These are phyloP conservation scores for Penicillium taxi DNA, from an alignment of 495 filamentous ascomycete species.

Conservation along the genomic window DNA sequence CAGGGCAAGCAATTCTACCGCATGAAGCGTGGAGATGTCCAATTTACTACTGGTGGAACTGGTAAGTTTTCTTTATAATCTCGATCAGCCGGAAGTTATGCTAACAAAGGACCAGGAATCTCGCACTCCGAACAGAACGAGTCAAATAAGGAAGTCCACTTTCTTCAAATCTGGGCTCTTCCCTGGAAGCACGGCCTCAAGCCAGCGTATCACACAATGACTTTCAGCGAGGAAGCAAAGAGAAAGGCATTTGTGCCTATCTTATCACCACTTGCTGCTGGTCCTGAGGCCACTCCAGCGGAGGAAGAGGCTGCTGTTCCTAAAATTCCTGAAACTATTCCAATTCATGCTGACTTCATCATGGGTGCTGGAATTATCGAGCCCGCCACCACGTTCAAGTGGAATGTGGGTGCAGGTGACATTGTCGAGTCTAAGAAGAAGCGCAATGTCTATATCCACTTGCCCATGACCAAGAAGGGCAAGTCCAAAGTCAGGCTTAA, in stretches of 20 bases:
- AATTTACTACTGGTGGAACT: constrained; percentile 73
- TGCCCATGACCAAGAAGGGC: constrained; percentile 68
- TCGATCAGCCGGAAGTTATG: not conserved
- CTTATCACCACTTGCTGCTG: constrained; percentile 60
- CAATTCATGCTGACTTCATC: constrained; percentile 70
- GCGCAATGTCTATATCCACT: constrained; percentile 67
- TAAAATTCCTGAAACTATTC: constrained; percentile 54
- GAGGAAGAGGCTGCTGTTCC: constrained; percentile 54
- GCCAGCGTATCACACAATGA: constrained; percentile 62
- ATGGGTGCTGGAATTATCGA: constrained; percentile 65
- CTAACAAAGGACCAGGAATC: constrained; percentile 44
- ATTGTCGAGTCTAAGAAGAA: constrained; percentile 36
- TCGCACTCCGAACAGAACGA: constrained; percentile 72
- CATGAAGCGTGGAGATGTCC: constrained; percentile 69
- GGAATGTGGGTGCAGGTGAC: constrained; percentile 48
- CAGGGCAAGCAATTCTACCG: constrained; percentile 54
- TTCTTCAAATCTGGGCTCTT: constrained; percentile 74
- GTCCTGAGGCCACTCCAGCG: constrained; percentile 45
- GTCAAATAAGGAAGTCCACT: constrained; percentile 56
- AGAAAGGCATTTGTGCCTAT: constrained; percentile 58
- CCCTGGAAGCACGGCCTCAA: constrained; percentile 61
- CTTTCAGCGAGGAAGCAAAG: constrained; percentile 61
- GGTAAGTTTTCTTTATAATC: constrained; percentile 24
- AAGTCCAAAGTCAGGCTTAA: constrained; percentile 57
- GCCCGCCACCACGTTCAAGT: constrained; percentile 47